These are phyloP conservation scores for Termitomyces sp. DNA, from an alignment of 768 basidiomycete species.

Conservation along the genomic window DNA sequence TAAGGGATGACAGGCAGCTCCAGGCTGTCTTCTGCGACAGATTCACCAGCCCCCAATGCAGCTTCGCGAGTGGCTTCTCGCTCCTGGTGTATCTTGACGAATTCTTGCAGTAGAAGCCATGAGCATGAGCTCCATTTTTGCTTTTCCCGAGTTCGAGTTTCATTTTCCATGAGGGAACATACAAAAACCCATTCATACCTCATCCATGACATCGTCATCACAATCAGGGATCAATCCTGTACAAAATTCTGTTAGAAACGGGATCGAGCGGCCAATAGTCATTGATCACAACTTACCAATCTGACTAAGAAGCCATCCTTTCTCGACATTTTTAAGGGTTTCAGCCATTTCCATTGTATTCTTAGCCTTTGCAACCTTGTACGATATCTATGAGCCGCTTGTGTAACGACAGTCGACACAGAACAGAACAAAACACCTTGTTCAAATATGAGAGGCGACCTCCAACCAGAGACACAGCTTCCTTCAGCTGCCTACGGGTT, in stretches of 20 bases:
- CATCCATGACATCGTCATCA: constrained; percentile 88
- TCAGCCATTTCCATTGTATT: constrained; percentile 61
- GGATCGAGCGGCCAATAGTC: neutral
- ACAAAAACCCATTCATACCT: constrained; percentile 39
- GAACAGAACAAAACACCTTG: constrained; percentile 27
- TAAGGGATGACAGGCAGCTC: constrained; percentile 61
- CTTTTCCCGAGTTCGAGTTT: constrained; percentile 19
- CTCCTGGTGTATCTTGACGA: constrained; percentile 54
- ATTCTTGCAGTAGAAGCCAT: constrained; percentile 71
- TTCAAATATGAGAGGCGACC: constrained; percentile 77
- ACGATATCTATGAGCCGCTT: neutral
- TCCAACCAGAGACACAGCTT: constrained; percentile 60
- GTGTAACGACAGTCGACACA: neutral
- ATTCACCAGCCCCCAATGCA: constrained; percentile 28
- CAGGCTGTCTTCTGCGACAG: constrained; percentile 32
- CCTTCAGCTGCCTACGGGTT: constrained; percentile 27
- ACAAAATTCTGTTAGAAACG: neutral
- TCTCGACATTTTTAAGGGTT: constrained; percentile 64
- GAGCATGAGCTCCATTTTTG: constrained; percentile 83
- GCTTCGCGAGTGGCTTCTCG: constrained; percentile 38
- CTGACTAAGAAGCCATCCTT: constrained; percentile 73
- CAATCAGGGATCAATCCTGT: constrained; percentile 67
- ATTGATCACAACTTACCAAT: constrained; percentile 40
- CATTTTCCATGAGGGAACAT: neutral
- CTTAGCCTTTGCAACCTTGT: constrained; percentile 46